A percentile compares a stretch with the other conserved stretches of the same genome.
These are phyloP conservation scores for Neofusicoccum ribis DNA, from an alignment of 2,329 filamentous ascomycete species.

Conservation along the genomic window DNA sequence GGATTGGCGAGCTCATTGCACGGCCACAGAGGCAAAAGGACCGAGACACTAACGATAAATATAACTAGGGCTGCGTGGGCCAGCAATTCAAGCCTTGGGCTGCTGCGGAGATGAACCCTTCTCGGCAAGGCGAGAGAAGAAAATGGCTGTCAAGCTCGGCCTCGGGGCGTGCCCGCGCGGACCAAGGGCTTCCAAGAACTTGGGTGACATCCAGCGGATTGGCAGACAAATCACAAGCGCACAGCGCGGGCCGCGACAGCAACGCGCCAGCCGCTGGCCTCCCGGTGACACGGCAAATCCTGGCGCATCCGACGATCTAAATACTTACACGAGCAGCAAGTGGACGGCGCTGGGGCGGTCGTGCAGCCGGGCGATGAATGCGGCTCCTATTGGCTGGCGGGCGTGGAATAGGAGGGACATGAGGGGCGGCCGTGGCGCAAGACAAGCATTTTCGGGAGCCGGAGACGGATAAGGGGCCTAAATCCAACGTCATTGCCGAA, in stretches of 20 bases:
- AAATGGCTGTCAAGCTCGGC: constrained; percentile 5
- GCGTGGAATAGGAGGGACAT: not conserved
- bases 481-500: constrained; percentile 16
- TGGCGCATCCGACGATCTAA: constrained; percentile 16
- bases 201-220: not conserved
- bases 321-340: constrained; percentile 8
- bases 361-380: not conserved
- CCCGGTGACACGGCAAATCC: not conserved
- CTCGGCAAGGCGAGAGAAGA: constrained; percentile 5
- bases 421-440: constrained; percentile 7
- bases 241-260: not conserved
- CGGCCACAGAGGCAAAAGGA: constrained; percentile 1
- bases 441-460: constrained; percentile 15
- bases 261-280: not conserved
- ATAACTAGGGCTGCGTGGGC: constrained; percentile 10
- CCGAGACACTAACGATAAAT: constrained; percentile 18
- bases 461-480: constrained; percentile 16
- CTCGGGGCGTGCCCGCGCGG: not conserved
- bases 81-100: constrained; percentile 6
- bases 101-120: constrained; percentile 18
- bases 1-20: constrained; percentile 7
- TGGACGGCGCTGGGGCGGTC: not conserved
- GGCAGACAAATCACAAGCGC: not conserved
- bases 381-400: constrained; percentile 9
- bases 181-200: constrained; percentile 10